A percentile compares a stretch with the other conserved stretches of the same genome.
phyloP scores from a whole-genome alignment of 495 filamentous ascomycete species.

The Eremomyces bilateralis region DNA sequence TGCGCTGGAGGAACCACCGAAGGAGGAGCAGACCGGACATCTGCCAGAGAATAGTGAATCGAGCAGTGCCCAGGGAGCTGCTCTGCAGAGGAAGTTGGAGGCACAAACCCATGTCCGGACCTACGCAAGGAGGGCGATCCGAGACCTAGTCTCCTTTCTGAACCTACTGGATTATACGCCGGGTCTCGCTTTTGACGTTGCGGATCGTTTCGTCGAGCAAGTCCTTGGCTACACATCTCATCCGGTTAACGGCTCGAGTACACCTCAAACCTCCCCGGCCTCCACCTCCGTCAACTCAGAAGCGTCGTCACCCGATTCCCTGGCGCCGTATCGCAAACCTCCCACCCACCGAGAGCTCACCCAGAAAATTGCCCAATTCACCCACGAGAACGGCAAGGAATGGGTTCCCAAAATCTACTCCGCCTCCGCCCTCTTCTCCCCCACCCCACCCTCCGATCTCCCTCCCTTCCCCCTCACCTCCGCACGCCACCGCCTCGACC shows the following conservation, averaged over 20 bases:
- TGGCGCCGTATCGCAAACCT: constrained; percentile 15
- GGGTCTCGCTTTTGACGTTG: constrained; percentile 36
- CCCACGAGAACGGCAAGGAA: constrained; percentile 17
- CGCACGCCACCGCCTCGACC: neutral
- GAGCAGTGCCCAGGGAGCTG: constrained; percentile 10
- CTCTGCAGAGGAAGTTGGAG: constrained; percentile 26
- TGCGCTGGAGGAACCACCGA: constrained; percentile 19
- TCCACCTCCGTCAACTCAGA: constrained; percentile 1
- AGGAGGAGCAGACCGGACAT: constrained; percentile 14
- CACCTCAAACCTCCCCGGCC: constrained; percentile 5
- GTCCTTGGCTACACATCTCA: constrained; percentile 28
- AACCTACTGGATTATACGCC: constrained; percentile 57
- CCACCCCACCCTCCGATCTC: constrained; percentile 16
- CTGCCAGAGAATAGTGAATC: constrained; percentile 7
- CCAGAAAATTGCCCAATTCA: constrained; percentile 15
- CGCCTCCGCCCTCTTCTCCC: constrained; percentile 18
- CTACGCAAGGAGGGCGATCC: constrained; percentile 50
- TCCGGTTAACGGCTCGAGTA: constrained; percentile 9
- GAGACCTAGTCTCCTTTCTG: constrained; percentile 47
- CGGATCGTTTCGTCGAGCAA: constrained; percentile 43
- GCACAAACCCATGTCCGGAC: constrained; percentile 42
- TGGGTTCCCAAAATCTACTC: constrained; percentile 20
- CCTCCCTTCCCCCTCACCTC: constrained; percentile 14
- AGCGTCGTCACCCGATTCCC: constrained; percentile 10
- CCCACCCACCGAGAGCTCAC: constrained; percentile 5